A percentile compares a stretch with the other conserved stretches of the same genome.
phyloP scores from a whole-genome alignment of 2,329 filamentous ascomycete species.

The Trichoderma sp. region DNA sequence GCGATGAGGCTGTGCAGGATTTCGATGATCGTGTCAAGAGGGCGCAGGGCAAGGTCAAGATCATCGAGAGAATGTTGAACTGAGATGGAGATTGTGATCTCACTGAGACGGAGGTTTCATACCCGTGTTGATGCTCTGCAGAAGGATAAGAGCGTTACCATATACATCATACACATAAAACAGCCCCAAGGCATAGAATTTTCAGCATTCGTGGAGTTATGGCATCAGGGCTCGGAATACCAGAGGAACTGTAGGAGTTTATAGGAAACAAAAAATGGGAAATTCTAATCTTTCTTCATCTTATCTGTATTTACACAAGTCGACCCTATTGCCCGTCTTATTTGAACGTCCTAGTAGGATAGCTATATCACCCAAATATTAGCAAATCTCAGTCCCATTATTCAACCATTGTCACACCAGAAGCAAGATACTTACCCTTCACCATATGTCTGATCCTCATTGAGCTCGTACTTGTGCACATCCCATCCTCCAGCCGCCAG shows the following conservation, averaged over 20 bases:
- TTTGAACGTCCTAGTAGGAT: slow-evolving; percentile 63
- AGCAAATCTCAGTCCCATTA: slow-evolving; percentile 27
- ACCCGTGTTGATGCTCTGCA: not conserved
- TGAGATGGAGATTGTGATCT: slow-evolving; percentile 10
- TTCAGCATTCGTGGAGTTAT: slow-evolving; percentile 4
- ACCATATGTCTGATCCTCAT: slow-evolving; percentile 67
- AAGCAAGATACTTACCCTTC: slow-evolving; percentile 54
- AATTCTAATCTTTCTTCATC: slow-evolving; percentile 29
- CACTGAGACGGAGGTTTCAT: not conserved
- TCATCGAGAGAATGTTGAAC: slow-evolving; percentile 70
- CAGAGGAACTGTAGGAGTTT: not conserved
- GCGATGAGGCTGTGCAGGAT: slow-evolving; percentile 83
- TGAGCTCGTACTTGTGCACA: slow-evolving; percentile 66
- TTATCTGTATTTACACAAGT: slow-evolving; percentile 32
- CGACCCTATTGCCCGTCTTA: slow-evolving; percentile 31
- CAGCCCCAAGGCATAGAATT: not conserved
- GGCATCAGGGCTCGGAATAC: not conserved
- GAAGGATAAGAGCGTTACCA: not conserved
- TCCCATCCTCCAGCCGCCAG: slow-evolving; percentile 53
- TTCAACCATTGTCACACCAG: not conserved
- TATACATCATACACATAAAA: not conserved
- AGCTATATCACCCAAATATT: slow-evolving; percentile 40
- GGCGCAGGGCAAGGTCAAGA: slow-evolving; percentile 77
- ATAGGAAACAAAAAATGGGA: slow-evolving; percentile 24
- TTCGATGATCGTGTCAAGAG: slow-evolving; percentile 86